These are phyloP conservation scores for Torulaspora maleeae DNA, from an alignment of 805 yeast species.

Conservation along the genomic window DNA sequence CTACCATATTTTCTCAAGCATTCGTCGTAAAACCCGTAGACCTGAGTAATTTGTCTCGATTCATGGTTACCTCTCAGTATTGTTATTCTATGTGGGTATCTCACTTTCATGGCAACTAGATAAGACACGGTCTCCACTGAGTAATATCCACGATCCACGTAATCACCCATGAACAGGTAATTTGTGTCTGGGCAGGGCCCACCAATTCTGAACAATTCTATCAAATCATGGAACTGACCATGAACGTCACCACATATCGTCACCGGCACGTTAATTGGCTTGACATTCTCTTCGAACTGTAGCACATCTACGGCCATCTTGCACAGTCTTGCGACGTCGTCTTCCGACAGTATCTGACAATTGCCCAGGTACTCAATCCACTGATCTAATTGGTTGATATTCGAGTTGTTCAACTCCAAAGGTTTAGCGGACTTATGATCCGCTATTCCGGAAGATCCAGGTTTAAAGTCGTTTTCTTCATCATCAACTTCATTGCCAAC, in stretches of 20 bases:
- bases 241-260: slow-evolving; percentile 97
- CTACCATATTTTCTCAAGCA: slow-evolving; percentile 89
- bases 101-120: slow-evolving; percentile 84
- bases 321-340: slow-evolving; percentile 73
- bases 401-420: slow-evolving; percentile 39
- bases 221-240: slow-evolving; percentile 92
- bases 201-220: slow-evolving; percentile 89
- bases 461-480: slow-evolving; percentile 27
- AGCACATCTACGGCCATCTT: slow-evolving; percentile 88
- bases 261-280: slow-evolving; percentile 92
- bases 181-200: slow-evolving; percentile 92
- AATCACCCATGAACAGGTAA: slow-evolving; percentile 86
- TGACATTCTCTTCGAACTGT: slow-evolving; percentile 89
- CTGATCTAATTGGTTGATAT: slow-evolving; percentile 67
- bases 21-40: slow-evolving; percentile 93
- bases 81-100: slow-evolving; percentile 88
- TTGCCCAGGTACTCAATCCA: slow-evolving; percentile 79
- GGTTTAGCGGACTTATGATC: slow-evolving; percentile 39
- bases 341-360: slow-evolving; percentile 79
- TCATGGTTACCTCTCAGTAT: slow-evolving; percentile 93
- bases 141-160: slow-evolving; percentile 76
- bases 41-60: slow-evolving; percentile 93
- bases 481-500: slow-evolving; percentile 29
- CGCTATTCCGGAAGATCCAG: slow-evolving; percentile 38
- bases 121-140: slow-evolving; percentile 89